These are phyloP conservation scores for Sarocladium brachiariae DNA, from an alignment of 2,329 filamentous ascomycete genomes.

Conservation along the genomic window DNA sequence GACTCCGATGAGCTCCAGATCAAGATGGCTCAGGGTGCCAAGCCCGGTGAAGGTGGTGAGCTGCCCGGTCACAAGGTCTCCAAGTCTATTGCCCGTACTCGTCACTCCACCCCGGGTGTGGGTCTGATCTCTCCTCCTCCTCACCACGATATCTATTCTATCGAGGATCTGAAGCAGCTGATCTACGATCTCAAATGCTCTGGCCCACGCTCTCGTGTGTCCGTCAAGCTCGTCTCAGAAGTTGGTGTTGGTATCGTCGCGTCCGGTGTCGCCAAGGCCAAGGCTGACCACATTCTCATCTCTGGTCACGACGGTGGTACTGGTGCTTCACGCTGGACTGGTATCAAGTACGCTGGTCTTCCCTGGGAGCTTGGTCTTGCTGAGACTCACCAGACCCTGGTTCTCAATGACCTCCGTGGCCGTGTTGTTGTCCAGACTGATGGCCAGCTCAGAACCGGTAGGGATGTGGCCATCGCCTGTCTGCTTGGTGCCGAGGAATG, in stretches of 20 bases:
- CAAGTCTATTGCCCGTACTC: conserved; percentile 84
- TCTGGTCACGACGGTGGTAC: conserved; percentile 96
- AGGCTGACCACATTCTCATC: conserved; percentile 94
- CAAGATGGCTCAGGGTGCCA: conserved; percentile 98
- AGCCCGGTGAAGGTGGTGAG: conserved; percentile 96
- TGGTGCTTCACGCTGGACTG: conserved; percentile 93
- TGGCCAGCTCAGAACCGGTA: conserved; percentile 84
- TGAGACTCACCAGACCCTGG: conserved; percentile 93
- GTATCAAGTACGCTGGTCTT: conserved; percentile 96
- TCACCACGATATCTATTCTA: conserved; percentile 97
- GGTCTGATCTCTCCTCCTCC: conserved; percentile 93
- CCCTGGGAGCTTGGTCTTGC: conserved; percentile 96
- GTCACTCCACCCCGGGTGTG: conserved; percentile 93
- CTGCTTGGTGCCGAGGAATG: conserved; percentile 96
- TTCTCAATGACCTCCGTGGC: conserved; percentile 90
- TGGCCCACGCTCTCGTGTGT: conserved; percentile 84
- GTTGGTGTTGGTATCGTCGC: conserved; percentile 96
- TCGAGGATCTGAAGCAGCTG: conserved; percentile 94
- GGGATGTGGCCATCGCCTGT: conserved; percentile 91
- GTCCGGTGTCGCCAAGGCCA: conserved; percentile 94
- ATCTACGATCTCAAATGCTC: conserved; percentile 98
- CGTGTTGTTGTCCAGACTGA: conserved; percentile 96
- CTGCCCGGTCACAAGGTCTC: conserved; percentile 96
- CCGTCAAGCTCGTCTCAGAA: conserved; percentile 96
- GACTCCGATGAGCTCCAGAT: conserved; percentile 96